Conservation (phyloP, 2,329 filamentous ascomycete species). For the Niveomyces coronatus region DNA sequence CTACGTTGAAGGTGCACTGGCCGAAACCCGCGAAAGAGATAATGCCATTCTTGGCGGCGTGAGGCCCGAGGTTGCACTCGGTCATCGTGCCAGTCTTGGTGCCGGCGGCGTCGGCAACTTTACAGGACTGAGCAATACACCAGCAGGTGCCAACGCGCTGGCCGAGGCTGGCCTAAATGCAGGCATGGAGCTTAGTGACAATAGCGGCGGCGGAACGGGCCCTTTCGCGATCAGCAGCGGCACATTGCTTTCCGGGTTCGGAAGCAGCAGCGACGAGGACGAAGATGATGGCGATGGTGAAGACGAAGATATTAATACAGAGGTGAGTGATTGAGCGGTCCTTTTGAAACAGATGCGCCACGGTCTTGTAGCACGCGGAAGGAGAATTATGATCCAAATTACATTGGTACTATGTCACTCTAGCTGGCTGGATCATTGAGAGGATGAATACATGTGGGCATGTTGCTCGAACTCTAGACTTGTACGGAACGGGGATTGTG, state of each 20-base stretch:
- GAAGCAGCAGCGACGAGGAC: conserved; percentile 90
- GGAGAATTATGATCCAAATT: no score
- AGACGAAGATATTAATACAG: conserved; percentile 61
- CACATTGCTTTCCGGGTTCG: conserved; percentile 79
- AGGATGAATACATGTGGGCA: conserved; percentile 1
- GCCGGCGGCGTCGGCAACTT: conserved; percentile 35
- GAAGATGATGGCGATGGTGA: conserved; percentile 88
- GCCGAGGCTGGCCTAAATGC: conserved; percentile 75
- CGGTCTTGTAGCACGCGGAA: not conserved
- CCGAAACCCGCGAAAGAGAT: conserved; percentile 88
- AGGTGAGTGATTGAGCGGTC: conserved; percentile 43
- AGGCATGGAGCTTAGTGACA: conserved; percentile 56
- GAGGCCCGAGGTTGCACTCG: conserved; percentile 79
- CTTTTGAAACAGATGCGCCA: conserved; percentile 5
- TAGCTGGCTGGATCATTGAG: no score
- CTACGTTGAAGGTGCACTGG: conserved; percentile 86
- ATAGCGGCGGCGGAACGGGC: conserved; percentile 55
- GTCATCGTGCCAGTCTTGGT: conserved; percentile 57
- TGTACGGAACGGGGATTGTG: no score
- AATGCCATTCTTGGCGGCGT: conserved; percentile 98
- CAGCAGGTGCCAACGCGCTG: conserved; percentile 53
- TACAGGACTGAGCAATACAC: conserved; percentile 31
- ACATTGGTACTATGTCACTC: no score
- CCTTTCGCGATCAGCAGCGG: conserved; percentile 64
- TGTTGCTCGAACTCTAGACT: no score